Evolutionary conservation across 2,329 filamentous ascomycete species (phyloP).

Genomic region (Beauveria brongniartii): DNA sequence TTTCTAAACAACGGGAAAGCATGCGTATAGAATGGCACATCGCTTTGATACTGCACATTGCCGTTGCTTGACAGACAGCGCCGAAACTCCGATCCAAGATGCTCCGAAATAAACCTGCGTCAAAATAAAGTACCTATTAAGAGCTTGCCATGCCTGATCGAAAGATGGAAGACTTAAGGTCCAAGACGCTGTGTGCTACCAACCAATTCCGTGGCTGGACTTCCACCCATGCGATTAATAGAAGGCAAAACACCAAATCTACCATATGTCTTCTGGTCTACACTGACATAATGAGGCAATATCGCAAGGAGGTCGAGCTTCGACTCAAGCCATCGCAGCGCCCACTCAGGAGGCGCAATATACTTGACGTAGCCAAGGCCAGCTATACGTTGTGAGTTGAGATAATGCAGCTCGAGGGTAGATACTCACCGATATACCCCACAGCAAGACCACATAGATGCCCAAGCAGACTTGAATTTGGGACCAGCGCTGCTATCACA

Average conservation of each 20-base stretch:
- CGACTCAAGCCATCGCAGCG: conserved; percentile 78
- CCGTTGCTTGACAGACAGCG: background rate
- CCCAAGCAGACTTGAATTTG: conserved; percentile 74
- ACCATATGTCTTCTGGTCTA: conserved; percentile 93
- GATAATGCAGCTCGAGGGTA: background rate
- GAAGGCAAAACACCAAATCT: conserved; percentile 81
- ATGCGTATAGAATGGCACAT: background rate
- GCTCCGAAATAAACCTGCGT: background rate
- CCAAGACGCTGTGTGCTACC: conserved; percentile 59
- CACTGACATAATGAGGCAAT: conserved; percentile 84
- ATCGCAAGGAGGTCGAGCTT: conserved; percentile 79
- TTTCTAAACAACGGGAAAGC: background rate
- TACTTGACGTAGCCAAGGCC: conserved; percentile 85
- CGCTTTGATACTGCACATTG: background rate
- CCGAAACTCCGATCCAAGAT: conserved; percentile 5
- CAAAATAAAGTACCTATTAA: background rate
- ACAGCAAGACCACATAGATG: conserved; percentile 77
- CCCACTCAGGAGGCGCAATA: conserved; percentile 81
- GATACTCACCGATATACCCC: conserved; percentile 71
- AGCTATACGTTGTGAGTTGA: conserved; percentile 38
- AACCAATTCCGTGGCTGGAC: conserved; percentile 52
- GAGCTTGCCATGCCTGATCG: background rate
- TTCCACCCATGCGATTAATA: conserved; percentile 29
- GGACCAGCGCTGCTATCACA: conserved; percentile 67
- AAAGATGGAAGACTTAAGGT: conserved; percentile 37